These are phyloP conservation scores for Drechmeria coniospora DNA, from an alignment of 2,329 filamentous ascomycete genomes.

Conservation along the genomic window DNA sequence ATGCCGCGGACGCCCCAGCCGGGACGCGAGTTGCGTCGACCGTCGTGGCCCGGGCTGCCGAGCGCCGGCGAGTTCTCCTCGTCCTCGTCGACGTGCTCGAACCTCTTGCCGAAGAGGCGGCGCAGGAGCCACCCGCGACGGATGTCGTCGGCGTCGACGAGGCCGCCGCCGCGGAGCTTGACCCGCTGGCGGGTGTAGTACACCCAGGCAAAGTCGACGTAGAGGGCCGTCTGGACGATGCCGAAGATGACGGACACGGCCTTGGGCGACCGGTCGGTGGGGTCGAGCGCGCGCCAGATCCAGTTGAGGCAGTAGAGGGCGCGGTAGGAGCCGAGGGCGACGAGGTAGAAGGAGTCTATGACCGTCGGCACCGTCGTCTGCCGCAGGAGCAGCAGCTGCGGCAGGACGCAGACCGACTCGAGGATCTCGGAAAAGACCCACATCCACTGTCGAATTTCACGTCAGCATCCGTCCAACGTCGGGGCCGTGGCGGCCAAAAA, in stretches of 20 bases:
- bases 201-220: conserved; percentile 91
- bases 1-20: conserved; percentile 53
- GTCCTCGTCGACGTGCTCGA: conserved; percentile 38
- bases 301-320: conserved; percentile 85
- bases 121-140: conserved; percentile 71
- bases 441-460: conserved; percentile 50
- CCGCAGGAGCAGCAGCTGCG: conserved; percentile 78
- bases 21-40: conserved; percentile 35
- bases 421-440: conserved; percentile 87
- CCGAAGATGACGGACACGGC: conserved; percentile 72
- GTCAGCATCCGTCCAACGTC: conserved; percentile 5
- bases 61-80: conserved; percentile 42
- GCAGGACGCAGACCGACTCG: conserved; percentile 79
- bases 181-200: conserved; percentile 89
- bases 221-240: conserved; percentile 75
- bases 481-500: not conserved
- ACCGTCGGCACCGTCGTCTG: conserved; percentile 94
- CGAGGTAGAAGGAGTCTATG: conserved; percentile 90
- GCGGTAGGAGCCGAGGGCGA: conserved; percentile 76
- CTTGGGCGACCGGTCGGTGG: conserved; percentile 43
- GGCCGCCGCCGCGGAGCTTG: conserved; percentile 72
- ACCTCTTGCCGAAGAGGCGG: conserved; percentile 53
- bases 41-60: conserved; percentile 16
- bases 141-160: conserved; percentile 83
- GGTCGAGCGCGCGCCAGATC: conserved; percentile 54